phyloP scores from a whole-genome alignment of 345 rosid species.

The Populus alba region DNA sequence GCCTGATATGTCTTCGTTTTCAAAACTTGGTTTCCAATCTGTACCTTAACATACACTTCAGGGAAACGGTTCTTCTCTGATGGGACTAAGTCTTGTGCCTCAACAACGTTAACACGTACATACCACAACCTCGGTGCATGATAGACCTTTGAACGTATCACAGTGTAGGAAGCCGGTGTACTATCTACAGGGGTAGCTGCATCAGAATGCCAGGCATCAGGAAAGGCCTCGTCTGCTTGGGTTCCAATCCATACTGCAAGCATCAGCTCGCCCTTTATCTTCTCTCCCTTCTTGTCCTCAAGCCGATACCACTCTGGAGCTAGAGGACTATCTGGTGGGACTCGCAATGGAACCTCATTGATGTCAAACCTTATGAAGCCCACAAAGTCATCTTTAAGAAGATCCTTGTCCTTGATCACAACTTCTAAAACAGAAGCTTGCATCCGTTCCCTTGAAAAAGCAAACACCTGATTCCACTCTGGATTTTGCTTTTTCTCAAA shows the following conservation, averaged over 20 bases:
- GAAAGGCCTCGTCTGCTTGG: constrained; percentile 35
- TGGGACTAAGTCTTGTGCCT: constrained; percentile 36
- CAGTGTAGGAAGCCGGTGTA: constrained; percentile 16
- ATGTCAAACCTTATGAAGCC: constrained; percentile 28
- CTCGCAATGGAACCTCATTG: constrained; percentile 30
- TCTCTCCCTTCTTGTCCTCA: constrained; percentile 31
- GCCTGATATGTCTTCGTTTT: constrained; percentile 34
- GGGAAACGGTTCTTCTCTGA: constrained; percentile 29
- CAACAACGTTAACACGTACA: constrained; percentile 31
- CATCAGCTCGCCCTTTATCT: constrained; percentile 35
- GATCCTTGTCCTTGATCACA: constrained; percentile 31
- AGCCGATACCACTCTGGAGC: constrained; percentile 40
- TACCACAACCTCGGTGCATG: constrained; percentile 37
- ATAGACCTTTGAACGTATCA: constrained; percentile 35
- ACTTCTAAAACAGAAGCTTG: constrained; percentile 33
- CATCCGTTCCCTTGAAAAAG: constrained; percentile 37
- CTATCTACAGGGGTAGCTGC: constrained; percentile 27
- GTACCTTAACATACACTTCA: constrained; percentile 32
- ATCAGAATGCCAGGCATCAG: constrained; percentile 39
- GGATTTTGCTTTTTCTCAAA: constrained; percentile 32
- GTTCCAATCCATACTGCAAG: constrained; percentile 42
- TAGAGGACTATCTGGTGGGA: constrained; percentile 37
- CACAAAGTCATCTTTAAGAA: constrained; percentile 27
- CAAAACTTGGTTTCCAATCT: constrained; percentile 31
- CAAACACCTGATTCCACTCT: constrained; percentile 37